Conservation (phyloP, 2,329 filamentous ascomycete species). For the Chrysoporthe cubensis region DNA sequence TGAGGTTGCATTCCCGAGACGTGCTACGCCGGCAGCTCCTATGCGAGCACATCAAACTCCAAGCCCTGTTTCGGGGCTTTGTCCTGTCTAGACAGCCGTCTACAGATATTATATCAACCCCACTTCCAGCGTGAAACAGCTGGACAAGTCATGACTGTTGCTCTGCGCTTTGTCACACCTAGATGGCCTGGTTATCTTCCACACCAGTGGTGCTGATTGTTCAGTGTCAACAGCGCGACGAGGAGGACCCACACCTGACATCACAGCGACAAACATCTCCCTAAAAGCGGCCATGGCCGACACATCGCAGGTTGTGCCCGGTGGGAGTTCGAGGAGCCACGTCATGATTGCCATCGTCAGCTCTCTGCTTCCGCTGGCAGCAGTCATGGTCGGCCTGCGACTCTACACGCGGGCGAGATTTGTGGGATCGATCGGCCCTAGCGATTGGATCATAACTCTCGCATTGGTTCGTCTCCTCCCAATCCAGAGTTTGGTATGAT, state of each 20-base stretch:
- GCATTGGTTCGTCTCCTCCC: conserved; percentile 42
- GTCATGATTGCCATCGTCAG: conserved; percentile 34
- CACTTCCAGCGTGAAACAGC: background rate
- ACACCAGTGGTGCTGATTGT: background rate
- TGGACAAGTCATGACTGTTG: too few relatives aligned
- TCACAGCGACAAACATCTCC: background rate
- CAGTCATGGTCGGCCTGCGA: conserved; percentile 34
- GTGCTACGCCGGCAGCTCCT: background rate
- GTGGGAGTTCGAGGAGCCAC: conserved; percentile 30
- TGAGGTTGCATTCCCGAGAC: background rate
- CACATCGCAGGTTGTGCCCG: background rate
- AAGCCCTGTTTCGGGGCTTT: background rate
- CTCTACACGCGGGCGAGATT: conserved; percentile 37
- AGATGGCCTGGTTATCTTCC: background rate
- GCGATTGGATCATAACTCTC: conserved; percentile 39
- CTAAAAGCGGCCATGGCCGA: background rate
- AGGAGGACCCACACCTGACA: background rate
- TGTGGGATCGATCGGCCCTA: conserved; percentile 36
- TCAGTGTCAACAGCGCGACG: background rate
- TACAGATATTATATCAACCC: background rate
- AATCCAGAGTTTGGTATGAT: background rate
- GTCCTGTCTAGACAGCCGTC: background rate
- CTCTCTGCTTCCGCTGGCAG: conserved; percentile 34
- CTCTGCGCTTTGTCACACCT: background rate
- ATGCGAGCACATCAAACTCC: background rate